Evolutionary conservation across 305 asterid genomes (phyloP).

Genomic region (Rubia balearica): DNA sequence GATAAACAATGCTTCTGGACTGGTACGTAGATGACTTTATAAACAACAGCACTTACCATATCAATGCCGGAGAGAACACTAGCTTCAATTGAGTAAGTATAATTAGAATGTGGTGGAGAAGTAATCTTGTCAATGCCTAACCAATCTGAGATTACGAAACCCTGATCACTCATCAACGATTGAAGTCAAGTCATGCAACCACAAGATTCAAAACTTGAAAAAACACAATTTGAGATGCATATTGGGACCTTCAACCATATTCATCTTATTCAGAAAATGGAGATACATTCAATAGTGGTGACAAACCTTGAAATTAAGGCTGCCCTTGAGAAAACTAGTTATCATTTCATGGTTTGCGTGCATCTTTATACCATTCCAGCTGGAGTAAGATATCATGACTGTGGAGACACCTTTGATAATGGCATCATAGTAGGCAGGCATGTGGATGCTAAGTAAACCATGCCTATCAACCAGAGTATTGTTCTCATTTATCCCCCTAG

Average conservation of each 20-base stretch:
- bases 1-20: constrained; percentile 46
- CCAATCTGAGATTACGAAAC: constrained; percentile 70
- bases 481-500: constrained; percentile 16
- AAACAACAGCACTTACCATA: neutral
- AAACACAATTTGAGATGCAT: neutral
- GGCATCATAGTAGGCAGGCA: constrained; percentile 23
- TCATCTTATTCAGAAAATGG: neutral
- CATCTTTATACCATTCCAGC: constrained; percentile 18
- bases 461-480: constrained; percentile 16
- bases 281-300: neutral
- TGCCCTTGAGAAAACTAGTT: constrained; percentile 19
- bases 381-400: constrained; percentile 17
- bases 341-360: constrained; percentile 21
- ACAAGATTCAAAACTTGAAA: neutral
- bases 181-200: neutral
- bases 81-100: constrained; percentile 43
- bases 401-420: constrained; percentile 19
- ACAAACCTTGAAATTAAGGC: constrained; percentile 17
- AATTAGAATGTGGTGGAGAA: constrained; percentile 48
- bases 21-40: constrained; percentile 51
- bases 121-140: constrained; percentile 55
- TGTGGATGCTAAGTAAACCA: constrained; percentile 19
- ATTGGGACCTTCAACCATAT: neutral
- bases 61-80: constrained; percentile 24
- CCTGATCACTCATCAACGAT: constrained; percentile 25